These are phyloP conservation scores for Pontederia crassipes DNA, from an alignment of 176 grass and related monocot species.

Conservation along the genomic window DNA sequence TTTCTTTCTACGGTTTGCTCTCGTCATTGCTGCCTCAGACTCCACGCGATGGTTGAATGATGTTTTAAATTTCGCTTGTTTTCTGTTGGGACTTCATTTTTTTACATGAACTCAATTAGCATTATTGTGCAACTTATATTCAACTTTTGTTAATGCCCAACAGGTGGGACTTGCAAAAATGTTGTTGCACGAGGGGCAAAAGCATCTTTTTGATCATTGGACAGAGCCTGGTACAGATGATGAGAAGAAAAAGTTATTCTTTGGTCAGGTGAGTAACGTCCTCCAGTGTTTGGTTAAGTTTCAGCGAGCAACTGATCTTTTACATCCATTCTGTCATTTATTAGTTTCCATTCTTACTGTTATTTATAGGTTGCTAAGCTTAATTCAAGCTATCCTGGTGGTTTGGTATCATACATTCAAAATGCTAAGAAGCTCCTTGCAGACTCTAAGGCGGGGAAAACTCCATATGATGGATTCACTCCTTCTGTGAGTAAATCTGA, in stretches of 20 bases:
- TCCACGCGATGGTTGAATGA: too few relatives aligned
- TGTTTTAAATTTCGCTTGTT: background rate
- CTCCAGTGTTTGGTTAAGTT: background rate
- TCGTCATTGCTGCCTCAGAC: too few relatives aligned
- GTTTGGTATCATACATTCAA: slow-evolving; percentile 58
- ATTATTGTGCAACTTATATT: background rate
- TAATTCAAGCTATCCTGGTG: slow-evolving; percentile 88
- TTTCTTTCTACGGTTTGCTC: too few relatives aligned
- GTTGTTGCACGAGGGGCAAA: slow-evolving; percentile 54
- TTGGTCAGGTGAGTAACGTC: slow-evolving; percentile 48
- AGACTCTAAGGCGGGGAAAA: slow-evolving; percentile 83
- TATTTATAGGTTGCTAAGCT: slow-evolving; percentile 42
- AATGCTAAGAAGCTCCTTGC: slow-evolving; percentile 82
- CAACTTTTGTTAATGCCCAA: background rate
- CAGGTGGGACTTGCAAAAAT: slow-evolving; percentile 64
- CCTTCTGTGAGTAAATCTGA: slow-evolving; percentile 60
- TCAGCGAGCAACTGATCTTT: background rate
- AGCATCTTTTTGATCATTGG: slow-evolving; percentile 77
- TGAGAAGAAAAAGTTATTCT: slow-evolving; percentile 64
- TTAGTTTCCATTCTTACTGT: background rate
- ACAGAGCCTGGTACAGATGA: slow-evolving; percentile 46
- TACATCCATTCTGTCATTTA: background rate
- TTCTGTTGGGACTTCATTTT: background rate
- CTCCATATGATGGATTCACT: slow-evolving; percentile 80
- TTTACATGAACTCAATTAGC: background rate